A percentile compares a stretch with the other conserved stretches of the same genome.
Evolutionary conservation across 768 basidiomycete genomes (phyloP).

Genomic region (Rhizopogon rudus): DNA sequence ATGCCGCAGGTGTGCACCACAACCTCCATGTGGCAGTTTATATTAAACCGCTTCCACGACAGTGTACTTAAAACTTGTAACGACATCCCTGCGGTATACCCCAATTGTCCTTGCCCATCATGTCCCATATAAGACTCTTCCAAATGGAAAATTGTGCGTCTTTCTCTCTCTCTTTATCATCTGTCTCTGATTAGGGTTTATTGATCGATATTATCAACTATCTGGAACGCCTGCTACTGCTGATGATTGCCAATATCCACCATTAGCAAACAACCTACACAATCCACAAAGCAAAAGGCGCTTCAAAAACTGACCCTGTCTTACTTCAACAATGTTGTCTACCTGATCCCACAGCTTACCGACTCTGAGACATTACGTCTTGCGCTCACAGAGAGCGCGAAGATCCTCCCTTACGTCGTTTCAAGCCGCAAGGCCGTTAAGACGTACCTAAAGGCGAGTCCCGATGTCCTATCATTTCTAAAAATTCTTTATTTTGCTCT

Average conservation of each 20-base stretch:
- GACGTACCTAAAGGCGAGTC: slow-evolving; percentile 74
- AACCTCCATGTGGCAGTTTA: neutral
- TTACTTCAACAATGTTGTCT: slow-evolving; percentile 83
- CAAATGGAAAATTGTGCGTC: slow-evolving; percentile 83
- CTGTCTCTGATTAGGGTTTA: slow-evolving; percentile 1
- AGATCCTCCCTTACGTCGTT: slow-evolving; percentile 84
- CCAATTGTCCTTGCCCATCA: slow-evolving; percentile 87
- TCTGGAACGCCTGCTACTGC: too few relatives aligned
- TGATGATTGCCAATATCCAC: neutral
- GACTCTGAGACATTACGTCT: slow-evolving; percentile 61
- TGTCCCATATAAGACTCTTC: slow-evolving; percentile 76
- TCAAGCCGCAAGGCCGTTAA: slow-evolving; percentile 82
- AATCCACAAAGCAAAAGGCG: slow-evolving; percentile 75
- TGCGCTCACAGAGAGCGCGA: slow-evolving; percentile 79
- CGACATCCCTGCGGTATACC: slow-evolving; percentile 83
- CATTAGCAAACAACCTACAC: slow-evolving; percentile 78
- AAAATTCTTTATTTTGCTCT: neutral
- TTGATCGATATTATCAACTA: neutral
- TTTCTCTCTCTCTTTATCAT: neutral
- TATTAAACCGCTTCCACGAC: neutral
- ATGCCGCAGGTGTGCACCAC: slow-evolving; percentile 53
- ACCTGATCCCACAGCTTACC: slow-evolving; percentile 72
- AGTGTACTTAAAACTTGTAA: slow-evolving; percentile 96
- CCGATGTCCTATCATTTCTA: neutral
- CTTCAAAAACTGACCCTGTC: slow-evolving; percentile 86